Evolutionary conservation across 1,284 basidiomycete species (phyloP).

Genomic region (Inonotus hispidus): DNA sequence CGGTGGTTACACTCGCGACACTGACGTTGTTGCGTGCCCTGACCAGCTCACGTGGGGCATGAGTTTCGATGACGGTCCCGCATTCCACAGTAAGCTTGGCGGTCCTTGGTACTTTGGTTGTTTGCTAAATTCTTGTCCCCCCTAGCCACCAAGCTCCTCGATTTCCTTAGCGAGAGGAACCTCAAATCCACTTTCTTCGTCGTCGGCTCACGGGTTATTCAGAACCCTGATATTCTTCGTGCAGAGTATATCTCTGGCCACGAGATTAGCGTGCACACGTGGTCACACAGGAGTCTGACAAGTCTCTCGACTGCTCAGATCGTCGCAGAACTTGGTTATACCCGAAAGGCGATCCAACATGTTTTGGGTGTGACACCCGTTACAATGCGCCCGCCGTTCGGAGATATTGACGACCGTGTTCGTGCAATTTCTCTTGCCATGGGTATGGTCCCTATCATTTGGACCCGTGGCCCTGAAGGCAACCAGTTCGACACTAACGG

Average conservation of each 20-base stretch:
- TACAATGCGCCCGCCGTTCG: constrained; percentile 50
- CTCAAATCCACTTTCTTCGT: constrained; percentile 88
- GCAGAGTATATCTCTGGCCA: constrained; percentile 85
- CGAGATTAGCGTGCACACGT: constrained; percentile 76
- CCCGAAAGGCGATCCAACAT: constrained; percentile 75
- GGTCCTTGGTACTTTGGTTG: constrained; percentile 10
- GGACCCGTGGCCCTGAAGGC: constrained; percentile 58
- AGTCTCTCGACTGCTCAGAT: constrained; percentile 81
- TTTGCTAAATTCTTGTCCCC: not conserved
- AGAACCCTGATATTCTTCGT: constrained; percentile 70
- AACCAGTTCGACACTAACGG: constrained; percentile 79
- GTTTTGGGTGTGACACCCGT: constrained; percentile 79
- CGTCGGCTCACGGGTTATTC: constrained; percentile 85
- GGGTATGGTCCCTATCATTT: constrained; percentile 77
- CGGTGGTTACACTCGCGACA: constrained; percentile 67
- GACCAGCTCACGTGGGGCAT: constrained; percentile 78
- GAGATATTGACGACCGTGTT: constrained; percentile 74
- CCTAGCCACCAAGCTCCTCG: constrained; percentile 50
- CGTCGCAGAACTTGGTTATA: constrained; percentile 92
- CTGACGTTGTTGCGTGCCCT: constrained; percentile 71
- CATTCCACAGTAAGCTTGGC: constrained; percentile 61
- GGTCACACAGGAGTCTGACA: constrained; percentile 76
- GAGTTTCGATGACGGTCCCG: constrained; percentile 83
- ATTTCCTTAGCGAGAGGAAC: constrained; percentile 61
- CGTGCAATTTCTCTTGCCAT: constrained; percentile 79